Evolutionary conservation across 179 eudicot genomes (phyloP).

Genomic region (Silene noctiflora): DNA sequence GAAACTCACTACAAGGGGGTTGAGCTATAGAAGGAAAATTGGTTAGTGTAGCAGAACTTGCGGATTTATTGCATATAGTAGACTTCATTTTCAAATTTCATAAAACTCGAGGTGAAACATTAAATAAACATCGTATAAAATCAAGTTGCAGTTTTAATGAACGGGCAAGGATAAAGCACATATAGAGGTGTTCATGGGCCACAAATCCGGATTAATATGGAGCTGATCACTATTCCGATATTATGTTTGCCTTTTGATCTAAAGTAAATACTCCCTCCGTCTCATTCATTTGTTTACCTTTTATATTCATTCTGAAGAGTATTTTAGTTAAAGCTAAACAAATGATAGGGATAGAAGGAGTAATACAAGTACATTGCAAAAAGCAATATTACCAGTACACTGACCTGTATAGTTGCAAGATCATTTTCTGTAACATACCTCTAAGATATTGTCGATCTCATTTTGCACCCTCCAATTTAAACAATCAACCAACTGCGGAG

Average conservation of each 20-base stretch:
- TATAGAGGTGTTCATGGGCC: background rate
- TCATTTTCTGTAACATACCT: constrained; percentile 43
- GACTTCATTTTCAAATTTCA: background rate
- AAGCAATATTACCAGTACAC: background rate
- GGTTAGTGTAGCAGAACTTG: no score
- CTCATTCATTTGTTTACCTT: no score
- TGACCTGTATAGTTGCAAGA: background rate
- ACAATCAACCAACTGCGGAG: constrained; percentile 70
- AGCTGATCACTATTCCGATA: background rate
- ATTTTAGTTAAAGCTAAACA: no score
- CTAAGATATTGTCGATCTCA: constrained; percentile 75
- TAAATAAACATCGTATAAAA: background rate
- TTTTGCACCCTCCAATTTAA: constrained; percentile 90
- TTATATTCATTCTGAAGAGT: no score
- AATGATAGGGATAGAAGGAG: no score
- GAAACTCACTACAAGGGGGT: no score
- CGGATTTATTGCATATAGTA: background rate
- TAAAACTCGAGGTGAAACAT: background rate
- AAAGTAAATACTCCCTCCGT: no score
- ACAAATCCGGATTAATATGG: background rate
- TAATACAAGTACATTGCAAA: constrained; percentile 3
- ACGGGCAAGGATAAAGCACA: background rate
- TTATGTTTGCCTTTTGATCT: background rate
- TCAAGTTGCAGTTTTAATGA: background rate
- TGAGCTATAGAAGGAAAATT: no score